Base-by-base conservation (phyloP, 192 early-diverging fungal genomes). In the Chytriomyces sp. region DNA sequence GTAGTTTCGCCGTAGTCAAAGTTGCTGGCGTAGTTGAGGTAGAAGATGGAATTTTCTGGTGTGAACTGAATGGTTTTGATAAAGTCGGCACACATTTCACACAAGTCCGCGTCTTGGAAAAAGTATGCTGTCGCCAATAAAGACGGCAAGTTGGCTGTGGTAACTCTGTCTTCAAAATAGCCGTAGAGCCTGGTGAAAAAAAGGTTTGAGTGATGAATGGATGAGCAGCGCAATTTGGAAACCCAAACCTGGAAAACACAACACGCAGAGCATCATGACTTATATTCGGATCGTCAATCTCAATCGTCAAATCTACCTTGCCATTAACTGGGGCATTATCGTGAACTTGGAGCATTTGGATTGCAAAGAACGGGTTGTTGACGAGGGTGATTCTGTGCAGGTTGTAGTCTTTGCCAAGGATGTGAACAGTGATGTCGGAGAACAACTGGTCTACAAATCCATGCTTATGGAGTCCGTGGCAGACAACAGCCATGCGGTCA, bases 361-460 rank as follows among this genome's bases (percentile, higher is more conserved):
- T n/a, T 10, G 75, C 75, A 84, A 86, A 86, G 77, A 82, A 86
- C 18, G 7, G 16, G 64, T 82, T 84, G 61, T 82, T 77, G 13
- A 86, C 46, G 43, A 86, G 74, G 0, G 82, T 75, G 46, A 86
- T 70, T n/a, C 80, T 61, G 67, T 86, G 85, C 45, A 86, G 77
- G 28, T 83, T 50, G 72, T 78, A 86, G 16, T 53, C 66, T 43
- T 77, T 67, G n/a, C 79, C 85, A 13, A 86, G 77, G 48, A 82
- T 64, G 16, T 67, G 35, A 50, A 86, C 65, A 7, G 65, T 71
- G 28, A 86, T 64, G 75, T 86, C 85, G 6, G 75, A 78, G 69
- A 81, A 86, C 16, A 64, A 23, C 1, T 66, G 62, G 35, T 64
- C 45, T n/a, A 82, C 8, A 62, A 83, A 83, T 7, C 83, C 83